Base-by-base conservation (phyloP, 805 yeast genomes). In the Kazachstania psychrophila region DNA sequence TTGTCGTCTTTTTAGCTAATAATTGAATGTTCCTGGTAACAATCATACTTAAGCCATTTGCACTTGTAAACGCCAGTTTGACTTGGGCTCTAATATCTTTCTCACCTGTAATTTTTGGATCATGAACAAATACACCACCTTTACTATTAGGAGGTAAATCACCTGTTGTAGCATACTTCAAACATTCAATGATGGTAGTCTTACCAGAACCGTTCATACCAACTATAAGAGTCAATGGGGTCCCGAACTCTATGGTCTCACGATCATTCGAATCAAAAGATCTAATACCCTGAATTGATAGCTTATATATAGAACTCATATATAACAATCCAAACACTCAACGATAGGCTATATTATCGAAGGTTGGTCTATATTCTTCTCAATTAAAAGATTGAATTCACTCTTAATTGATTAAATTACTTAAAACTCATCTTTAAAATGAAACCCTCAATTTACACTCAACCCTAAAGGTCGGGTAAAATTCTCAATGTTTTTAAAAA, bases 131-230 rank as follows among this genome's bases (percentile, higher is more conserved):
- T 1, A 96, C 97, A 7, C 97, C 97, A 36, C 95, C 95, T 55
- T 84, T 87, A 30, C 88, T 77, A 52, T 89, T 88, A 0, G 98
- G 98, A 2, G 99, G 99, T 40, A 88, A 64, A 52, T 82, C 92
- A 8, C 97, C 97, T 0, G 98, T 89, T 9, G 98, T 86, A 15
- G 94, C 89, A 59, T 87, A 92, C 54, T 87, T 75, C 42, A 92
- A 66, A 56, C 96, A 87, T 59, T 92, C 99, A 43, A 92, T 94
- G 39, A 92, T 79, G 1, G 97, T 88, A 0, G 97, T 92, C 56
- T 92, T 89, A 9, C 98, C 98, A 20, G 95, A 81, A 23, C 98
- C 97, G 60, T 92, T 92, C 35, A 82, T 82, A 0, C 99, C 99
- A 20, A 94, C 95, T 37, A 92, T 89, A 33, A 92, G 67, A 0